Evolutionary conservation across 768 basidiomycete species (phyloP).

Genomic region (Russula lepida): DNA sequence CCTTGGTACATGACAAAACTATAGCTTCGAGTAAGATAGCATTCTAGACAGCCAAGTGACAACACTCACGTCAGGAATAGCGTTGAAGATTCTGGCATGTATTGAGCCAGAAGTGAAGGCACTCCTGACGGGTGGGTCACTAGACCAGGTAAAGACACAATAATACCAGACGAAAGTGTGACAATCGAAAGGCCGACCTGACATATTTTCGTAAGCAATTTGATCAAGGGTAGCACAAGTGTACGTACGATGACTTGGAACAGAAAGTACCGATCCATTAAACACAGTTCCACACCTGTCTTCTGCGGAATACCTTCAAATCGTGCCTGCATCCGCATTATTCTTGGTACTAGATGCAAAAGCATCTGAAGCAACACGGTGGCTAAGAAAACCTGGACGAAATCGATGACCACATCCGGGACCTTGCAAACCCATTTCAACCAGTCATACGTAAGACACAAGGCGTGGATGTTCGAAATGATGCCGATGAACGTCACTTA

Average conservation of each 20-base stretch:
- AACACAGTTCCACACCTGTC: constrained; percentile 74
- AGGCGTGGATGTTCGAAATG: constrained; percentile 68
- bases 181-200: constrained; percentile 93
- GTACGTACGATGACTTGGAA: constrained; percentile 83
- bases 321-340: constrained; percentile 71
- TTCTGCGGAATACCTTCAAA: constrained; percentile 88
- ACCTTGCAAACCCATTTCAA: constrained; percentile 78
- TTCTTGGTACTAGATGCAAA: constrained; percentile 81
- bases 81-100: constrained; percentile 76
- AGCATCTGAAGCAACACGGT: constrained; percentile 81
- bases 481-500: constrained; percentile 58
- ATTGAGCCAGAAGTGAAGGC: constrained; percentile 63
- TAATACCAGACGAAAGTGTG: constrained; percentile 75
- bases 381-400: constrained; percentile 84
- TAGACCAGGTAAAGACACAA: constrained; percentile 57
- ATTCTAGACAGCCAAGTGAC: not conserved
- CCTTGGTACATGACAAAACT: constrained; percentile 78
- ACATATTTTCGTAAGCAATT: not conserved
- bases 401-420: constrained; percentile 59
- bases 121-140: constrained; percentile 59
- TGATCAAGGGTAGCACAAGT: not conserved
- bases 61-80: constrained; percentile 77
- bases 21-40: not conserved
- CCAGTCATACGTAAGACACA: constrained; percentile 60
- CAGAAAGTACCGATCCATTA: constrained; percentile 89